Conservation (phyloP, 768 basidiomycete genomes). For the Lactifluus echinatus region DNA sequence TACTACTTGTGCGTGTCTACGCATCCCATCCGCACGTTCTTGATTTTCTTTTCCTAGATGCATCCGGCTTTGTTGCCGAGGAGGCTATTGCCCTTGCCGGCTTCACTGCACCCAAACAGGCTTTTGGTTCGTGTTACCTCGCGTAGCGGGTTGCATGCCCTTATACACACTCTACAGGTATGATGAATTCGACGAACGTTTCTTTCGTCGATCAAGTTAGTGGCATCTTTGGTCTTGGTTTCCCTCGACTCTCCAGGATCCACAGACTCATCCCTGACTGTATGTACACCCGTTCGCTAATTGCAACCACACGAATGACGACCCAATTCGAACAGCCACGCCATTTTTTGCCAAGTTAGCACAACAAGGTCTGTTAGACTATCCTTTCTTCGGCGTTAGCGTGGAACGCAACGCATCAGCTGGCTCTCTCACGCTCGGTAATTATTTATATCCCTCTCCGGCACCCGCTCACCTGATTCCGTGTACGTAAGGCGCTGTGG, state of each 20-base stretch:
- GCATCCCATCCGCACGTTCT: neutral
- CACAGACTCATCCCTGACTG: slow-evolving; percentile 38
- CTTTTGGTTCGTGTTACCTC: slow-evolving; percentile 45
- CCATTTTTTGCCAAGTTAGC: slow-evolving; percentile 61
- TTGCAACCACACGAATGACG: neutral
- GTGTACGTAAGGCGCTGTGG: slow-evolving; percentile 63
- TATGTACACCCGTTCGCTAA: slow-evolving; percentile 24
- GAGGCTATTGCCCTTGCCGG: slow-evolving; percentile 57
- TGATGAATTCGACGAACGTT: slow-evolving; percentile 56
- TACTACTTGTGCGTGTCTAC: slow-evolving; percentile 45
- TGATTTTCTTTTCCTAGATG: slow-evolving; percentile 33
- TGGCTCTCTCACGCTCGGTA: slow-evolving; percentile 64
- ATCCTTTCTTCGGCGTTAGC: slow-evolving; percentile 69
- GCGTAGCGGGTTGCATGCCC: neutral
- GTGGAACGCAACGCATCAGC: slow-evolving; percentile 44
- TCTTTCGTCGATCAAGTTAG: slow-evolving; percentile 55
- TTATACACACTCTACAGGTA: slow-evolving; percentile 32
- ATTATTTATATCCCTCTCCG: slow-evolving; percentile 10
- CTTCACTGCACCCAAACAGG: slow-evolving; percentile 50
- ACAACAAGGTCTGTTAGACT: slow-evolving; percentile 54
- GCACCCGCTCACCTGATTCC: neutral
- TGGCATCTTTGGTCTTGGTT: slow-evolving; percentile 69
- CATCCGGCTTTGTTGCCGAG: slow-evolving; percentile 60
- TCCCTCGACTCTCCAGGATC: slow-evolving; percentile 63
- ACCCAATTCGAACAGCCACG: slow-evolving; percentile 35